Base-by-base conservation (phyloP, 2,329 filamentous ascomycete genomes). In the Aspergillus sergii region DNA sequence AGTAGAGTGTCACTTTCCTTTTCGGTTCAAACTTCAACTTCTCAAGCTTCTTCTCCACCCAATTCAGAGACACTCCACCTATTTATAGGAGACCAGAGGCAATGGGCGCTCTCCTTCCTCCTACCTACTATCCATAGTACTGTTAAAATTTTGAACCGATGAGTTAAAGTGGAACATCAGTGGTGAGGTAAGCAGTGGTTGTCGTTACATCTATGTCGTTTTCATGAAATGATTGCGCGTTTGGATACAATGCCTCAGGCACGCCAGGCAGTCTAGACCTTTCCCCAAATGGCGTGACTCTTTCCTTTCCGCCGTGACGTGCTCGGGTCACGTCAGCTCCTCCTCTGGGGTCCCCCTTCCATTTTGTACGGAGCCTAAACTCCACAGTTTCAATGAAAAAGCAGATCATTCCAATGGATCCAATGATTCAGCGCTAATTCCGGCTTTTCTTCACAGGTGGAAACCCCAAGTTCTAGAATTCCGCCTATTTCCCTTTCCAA, bases 181-280 rank as follows among this genome's bases (percentile, higher is more conserved):
- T 58, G 60, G 60, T 62, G 60, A 62, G 60, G 56, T 62, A 62
- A 62, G 60, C 60, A 21, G 23, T 45, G 21, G 41, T 46, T 58
- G n/a, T 59, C 32, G 23, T 60, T 60, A 50, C 46, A 54, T 59
- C 39, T 19, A 21, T n/a, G n/a, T 34, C n/a, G 28, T n/a, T 36
- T 54, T 26, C 34, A 39, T 23, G 8, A 12, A 43, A 45, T 16
- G 58, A 56, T 55, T 60, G 50, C 58, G 50, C 21, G 58, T 55
- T 30, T 36, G 36, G 50, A 12, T n/a, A 1, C 16, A 14, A 11
- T 26, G 60, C 60, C 60, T 62, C 48, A 62, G 60, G 60, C 48
- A 46, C 8, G n/a, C 3, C 4, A 14, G 28, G 30, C 46, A 58
- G 55, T 67, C 66, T 68, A 68, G 66, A 67, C 61, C 64, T 34